phyloP scores from a whole-genome alignment of 2,329 filamentous ascomycete species.

The Scopulariopsis brevicaulis region DNA sequence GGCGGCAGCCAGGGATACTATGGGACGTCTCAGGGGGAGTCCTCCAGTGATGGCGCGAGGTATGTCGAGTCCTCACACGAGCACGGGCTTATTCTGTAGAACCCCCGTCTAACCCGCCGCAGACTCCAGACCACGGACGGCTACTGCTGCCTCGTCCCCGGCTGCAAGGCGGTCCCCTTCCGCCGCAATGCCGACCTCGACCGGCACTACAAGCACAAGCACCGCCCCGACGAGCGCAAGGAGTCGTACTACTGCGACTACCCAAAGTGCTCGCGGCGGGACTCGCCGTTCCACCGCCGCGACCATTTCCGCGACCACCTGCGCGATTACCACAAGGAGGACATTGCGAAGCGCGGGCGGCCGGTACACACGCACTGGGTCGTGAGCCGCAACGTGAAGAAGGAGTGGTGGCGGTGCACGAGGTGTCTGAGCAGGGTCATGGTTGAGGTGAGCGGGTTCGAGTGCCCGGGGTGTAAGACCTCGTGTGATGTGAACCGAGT shows the following conservation, averaged over 20 bases:
- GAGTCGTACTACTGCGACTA: slow-evolving; percentile 40
- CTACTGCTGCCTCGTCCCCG: slow-evolving; percentile 22
- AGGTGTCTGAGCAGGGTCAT: slow-evolving; percentile 36
- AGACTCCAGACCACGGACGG: slow-evolving; percentile 1
- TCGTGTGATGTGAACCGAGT: slow-evolving; percentile 39
- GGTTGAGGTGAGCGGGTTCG: slow-evolving; percentile 26
- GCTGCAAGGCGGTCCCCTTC: slow-evolving; percentile 34
- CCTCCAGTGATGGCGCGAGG: background rate
- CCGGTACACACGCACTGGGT: slow-evolving; percentile 24
- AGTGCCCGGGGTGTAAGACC: slow-evolving; percentile 34
- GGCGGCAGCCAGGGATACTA: background rate
- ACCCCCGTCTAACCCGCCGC: background rate
- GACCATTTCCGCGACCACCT: slow-evolving; percentile 48
- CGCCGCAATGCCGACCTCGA: slow-evolving; percentile 41
- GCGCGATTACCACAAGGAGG: slow-evolving; percentile 42
- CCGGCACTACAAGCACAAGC: slow-evolving; percentile 38
- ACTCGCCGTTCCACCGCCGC: slow-evolving; percentile 35
- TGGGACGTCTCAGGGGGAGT: background rate
- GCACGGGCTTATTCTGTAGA: background rate
- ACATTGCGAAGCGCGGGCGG: slow-evolving; percentile 33
- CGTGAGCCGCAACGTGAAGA: slow-evolving; percentile 23
- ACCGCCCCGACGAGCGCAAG: slow-evolving; percentile 28
- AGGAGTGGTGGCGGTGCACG: slow-evolving; percentile 41
- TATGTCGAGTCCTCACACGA: background rate
- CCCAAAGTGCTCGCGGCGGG: slow-evolving; percentile 28